Evolutionary conservation across 148 eudicot species (phyloP), one percentile per base, ranked within the genome.

Genomic region (Limonium bicolor): DNA sequence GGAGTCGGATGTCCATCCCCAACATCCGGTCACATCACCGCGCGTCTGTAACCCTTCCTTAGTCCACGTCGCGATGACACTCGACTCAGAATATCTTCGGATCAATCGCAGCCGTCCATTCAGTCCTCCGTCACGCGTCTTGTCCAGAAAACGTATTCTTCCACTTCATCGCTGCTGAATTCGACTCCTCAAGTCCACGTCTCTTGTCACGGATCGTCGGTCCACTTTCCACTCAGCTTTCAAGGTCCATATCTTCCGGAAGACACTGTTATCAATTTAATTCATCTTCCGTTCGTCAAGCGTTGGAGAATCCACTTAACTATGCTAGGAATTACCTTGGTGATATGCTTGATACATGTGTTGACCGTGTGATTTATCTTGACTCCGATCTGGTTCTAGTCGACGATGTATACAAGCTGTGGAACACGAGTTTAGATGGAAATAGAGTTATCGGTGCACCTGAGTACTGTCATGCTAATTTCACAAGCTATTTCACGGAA

Each of bases 51-150:
- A 60, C 46, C 66, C 52, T 0, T 56, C 67, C 1, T 12, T 55
- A 16, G 65, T 75, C 43, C 94, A 78, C 61, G 58, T 82, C 42
- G 86, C 94, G 3, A 78, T 83, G 87, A 75, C 87, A 2, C 53
- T 83, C 4, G 87, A 83, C 24, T 78, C 69, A 16, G 83, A 72
- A 56, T 83, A 83, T 67, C 51, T 83, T 19, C 9, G 87, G 87
- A 13, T 78, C 94, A n/a, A 65, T 75, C 64, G 80, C 83, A 5
- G 87, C 83, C 44, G 74, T 83, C 23, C 94, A 83, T 38, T 83
- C 94, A 11, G 80, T 73, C 27, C 69, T 78, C 15, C 76, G 74
- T 46, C 94, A 83, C 70, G 66, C 87, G 3, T 67, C 81, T 0
- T 83, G 94, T 36, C 94, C 94, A 0, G 84, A 76, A 36, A 64